phyloP scores from a whole-genome alignment of 495 filamentous ascomycete genomes.

The Trichocladium uniseriatum region DNA sequence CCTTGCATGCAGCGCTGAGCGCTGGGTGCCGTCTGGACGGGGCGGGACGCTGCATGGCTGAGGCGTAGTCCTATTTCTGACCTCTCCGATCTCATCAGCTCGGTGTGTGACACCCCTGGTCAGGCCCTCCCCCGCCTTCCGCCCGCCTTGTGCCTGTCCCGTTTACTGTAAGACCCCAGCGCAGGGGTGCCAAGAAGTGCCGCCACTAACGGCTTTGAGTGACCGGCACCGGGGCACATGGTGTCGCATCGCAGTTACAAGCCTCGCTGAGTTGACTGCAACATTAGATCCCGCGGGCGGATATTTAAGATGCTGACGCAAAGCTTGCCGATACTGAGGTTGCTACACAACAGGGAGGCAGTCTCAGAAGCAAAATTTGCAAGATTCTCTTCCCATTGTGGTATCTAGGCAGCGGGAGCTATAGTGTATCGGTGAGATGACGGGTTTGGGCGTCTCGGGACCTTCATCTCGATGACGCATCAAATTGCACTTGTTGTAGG shows the following conservation, averaged over 20 bases:
- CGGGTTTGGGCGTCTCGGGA: too few relatives aligned
- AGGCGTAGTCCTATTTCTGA: background rate
- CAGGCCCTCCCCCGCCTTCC: background rate
- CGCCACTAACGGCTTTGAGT: conserved; percentile 1
- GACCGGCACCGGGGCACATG: background rate
- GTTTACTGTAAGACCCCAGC: too few relatives aligned
- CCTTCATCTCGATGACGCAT: too few relatives aligned
- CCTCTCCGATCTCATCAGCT: background rate
- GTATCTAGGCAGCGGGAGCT: too few relatives aligned
- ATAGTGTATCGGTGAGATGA: too few relatives aligned
- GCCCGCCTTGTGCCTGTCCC: background rate
- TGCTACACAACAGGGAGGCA: too few relatives aligned
- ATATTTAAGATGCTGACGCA: too few relatives aligned
- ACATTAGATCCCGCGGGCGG: too few relatives aligned
- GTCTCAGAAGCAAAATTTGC: too few relatives aligned
- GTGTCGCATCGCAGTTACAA: background rate
- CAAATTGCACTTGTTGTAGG: too few relatives aligned
- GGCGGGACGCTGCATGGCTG: conserved; percentile 5
- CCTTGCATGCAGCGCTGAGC: background rate
- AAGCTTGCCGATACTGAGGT: too few relatives aligned
- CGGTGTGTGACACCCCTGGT: conserved; percentile 5
- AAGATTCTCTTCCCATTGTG: too few relatives aligned
- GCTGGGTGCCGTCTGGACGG: background rate
- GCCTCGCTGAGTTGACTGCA: background rate
- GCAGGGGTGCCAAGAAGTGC: conserved; percentile 2